Evolutionary conservation across 768 basidiomycete species (phyloP).

Genomic region (Leccinum imitatum): DNA sequence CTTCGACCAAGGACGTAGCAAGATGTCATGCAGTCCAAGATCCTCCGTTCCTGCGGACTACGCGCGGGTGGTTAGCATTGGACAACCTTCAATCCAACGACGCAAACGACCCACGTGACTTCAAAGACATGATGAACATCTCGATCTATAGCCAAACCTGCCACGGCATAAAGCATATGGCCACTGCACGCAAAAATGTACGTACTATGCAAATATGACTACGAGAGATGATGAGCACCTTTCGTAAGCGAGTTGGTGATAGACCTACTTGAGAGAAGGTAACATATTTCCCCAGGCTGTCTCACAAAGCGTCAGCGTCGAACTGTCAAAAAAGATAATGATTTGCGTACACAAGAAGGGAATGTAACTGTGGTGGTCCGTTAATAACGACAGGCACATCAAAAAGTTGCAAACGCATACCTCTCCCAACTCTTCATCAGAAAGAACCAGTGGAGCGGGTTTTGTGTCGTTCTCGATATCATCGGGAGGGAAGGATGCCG

Average conservation of each 20-base stretch:
- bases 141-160: slow-evolving; percentile 25
- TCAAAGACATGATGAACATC: slow-evolving; percentile 31
- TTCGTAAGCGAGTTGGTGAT: slow-evolving; percentile 32
- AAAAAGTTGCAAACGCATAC: slow-evolving; percentile 27
- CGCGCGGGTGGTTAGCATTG: slow-evolving; percentile 11
- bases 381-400: neutral
- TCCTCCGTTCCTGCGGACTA: slow-evolving; percentile 50
- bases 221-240: slow-evolving; percentile 27
- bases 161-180: neutral
- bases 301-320: slow-evolving; percentile 40
- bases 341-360: slow-evolving; percentile 51
- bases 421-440: slow-evolving; percentile 47
- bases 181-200: neutral
- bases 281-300: slow-evolving; percentile 34
- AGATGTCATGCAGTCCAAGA: slow-evolving; percentile 57
- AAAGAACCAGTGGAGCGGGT: slow-evolving; percentile 32
- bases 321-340: neutral
- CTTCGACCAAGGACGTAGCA: slow-evolving; percentile 71
- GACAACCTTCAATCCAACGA: neutral
- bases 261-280: slow-evolving; percentile 29
- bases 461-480: slow-evolving; percentile 17
- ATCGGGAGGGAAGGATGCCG: slow-evolving; percentile 51
- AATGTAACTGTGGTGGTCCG: slow-evolving; percentile 44
- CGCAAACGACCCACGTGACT: slow-evolving; percentile 17
- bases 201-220: slow-evolving; percentile 28